Evolutionary conservation across 2,329 filamentous ascomycete genomes (phyloP), one percentile per base, ranked within the genome.

Genomic region (Calonectria crousiana): DNA sequence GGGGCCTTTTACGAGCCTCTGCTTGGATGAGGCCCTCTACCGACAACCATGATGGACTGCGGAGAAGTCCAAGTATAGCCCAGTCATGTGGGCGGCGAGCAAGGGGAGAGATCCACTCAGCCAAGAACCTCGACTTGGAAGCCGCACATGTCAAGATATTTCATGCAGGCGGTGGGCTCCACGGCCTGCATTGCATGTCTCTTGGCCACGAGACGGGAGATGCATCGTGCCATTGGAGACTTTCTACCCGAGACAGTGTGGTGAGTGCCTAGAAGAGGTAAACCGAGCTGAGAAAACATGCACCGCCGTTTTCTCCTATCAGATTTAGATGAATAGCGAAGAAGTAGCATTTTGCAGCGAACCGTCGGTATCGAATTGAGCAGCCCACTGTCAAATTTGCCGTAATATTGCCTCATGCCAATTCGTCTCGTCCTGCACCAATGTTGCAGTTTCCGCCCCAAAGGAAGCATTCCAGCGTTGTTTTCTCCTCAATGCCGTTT

Each of bases 1-100:
- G 60, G 10, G 60, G 60, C 20, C 41, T 26, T 11, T 32, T 65
- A 3, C 38, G 26, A 10, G 38, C 38, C 26, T 49, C 60, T 65
- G 60, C 60, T 65, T 65, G 60, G 60, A 65, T 65, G 41, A 65
- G 41, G 60, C 41, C 38, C 28, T 65, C 60, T 34, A 32, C 14
- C 28, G 13, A 65, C 26, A 9, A 2, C 26, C 14, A 10, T 41
- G 44, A 13, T 32, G 34, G 16, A 23, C 41, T 49, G 26, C 23
- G 9, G 28, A 47, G 26, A 64, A 41, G 38, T 6, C 38, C 60
- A 41, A 26, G 26, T 9, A 34, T 3, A 5, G 13, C 30, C 28
- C 28, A 16, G 26, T 32, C 38, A 32, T 32, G n/a, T 38, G 56
- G 36, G 1, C 36, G 36, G 14, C 36, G 36, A 16, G 20, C 44